Evolutionary conservation across 768 basidiomycete genomes (phyloP).

Genomic region (Xerocomus spinulosus): DNA sequence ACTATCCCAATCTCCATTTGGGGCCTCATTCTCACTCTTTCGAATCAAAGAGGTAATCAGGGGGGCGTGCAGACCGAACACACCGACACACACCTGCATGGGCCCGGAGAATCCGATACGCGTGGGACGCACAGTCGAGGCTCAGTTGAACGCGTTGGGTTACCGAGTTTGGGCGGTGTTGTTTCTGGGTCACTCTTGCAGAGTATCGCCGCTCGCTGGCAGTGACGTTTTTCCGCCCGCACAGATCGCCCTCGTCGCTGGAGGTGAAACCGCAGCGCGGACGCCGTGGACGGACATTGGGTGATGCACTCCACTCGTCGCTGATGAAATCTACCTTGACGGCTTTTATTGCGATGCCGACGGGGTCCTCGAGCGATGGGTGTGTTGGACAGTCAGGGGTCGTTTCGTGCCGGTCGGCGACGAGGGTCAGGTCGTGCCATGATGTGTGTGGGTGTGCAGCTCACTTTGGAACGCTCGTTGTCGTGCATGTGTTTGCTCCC

Average conservation of each 20-base stretch:
- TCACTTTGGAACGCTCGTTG: too few species aligned
- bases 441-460: too few species aligned
- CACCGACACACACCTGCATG: slow-evolving; percentile 33
- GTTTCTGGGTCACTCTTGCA: not conserved
- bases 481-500: too few species aligned
- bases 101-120: slow-evolving; percentile 42
- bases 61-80: slow-evolving; percentile 62
- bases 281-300: not conserved
- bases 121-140: not conserved
- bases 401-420: not conserved
- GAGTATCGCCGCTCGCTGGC: not conserved
- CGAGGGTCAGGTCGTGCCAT: slow-evolving; percentile 1
- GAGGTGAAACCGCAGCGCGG: not conserved
- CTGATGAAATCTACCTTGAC: not conserved
- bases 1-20: slow-evolving; percentile 17
- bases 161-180: slow-evolving; percentile 3
- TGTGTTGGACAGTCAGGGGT: not conserved
- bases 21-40: slow-evolving; percentile 12
- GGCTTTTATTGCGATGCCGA: not conserved
- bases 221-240: slow-evolving; percentile 1
- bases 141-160: not conserved
- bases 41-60: slow-evolving; percentile 63
- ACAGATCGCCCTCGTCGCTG: not conserved
- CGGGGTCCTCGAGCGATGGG: not conserved
- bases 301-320: not conserved